A percentile compares a stretch with the other conserved stretches of the same genome.
phyloP scores from a whole-genome alignment of 768 basidiomycete genomes.

The Leccinellum rugosiceps region DNA sequence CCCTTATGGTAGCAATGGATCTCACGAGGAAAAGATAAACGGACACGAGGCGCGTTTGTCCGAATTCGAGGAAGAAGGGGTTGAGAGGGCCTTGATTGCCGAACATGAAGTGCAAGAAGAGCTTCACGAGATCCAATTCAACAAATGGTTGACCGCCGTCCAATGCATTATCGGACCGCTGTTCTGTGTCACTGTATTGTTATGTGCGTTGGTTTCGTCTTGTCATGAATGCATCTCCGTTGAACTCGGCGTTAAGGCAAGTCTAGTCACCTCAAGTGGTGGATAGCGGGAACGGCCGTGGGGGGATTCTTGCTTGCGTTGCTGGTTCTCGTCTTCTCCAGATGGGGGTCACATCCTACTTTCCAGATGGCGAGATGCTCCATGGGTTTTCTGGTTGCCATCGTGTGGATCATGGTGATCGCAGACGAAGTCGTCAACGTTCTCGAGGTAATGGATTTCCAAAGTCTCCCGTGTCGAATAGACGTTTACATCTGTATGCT shows the following conservation, averaged over 20 bases:
- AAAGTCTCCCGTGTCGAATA: not conserved
- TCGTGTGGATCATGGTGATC: conserved; percentile 98
- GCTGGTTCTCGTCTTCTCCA: conserved; percentile 58
- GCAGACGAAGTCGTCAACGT: conserved; percentile 94
- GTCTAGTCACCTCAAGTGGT: conserved; percentile 43
- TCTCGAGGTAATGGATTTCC: conserved; percentile 57
- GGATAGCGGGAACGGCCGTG: conserved; percentile 51
- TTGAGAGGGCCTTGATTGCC: conserved; percentile 65
- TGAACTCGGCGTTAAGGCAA: conserved; percentile 24
- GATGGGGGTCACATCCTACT: conserved; percentile 53
- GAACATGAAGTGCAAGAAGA: conserved; percentile 73
- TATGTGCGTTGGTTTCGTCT: conserved; percentile 51
- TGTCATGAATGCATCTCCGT: not conserved
- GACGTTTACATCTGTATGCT: not conserved
- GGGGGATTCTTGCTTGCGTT: conserved; percentile 53
- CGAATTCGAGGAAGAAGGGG: conserved; percentile 75
- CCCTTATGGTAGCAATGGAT: conserved; percentile 37
- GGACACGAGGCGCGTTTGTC: conserved; percentile 46
- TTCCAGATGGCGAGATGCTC: conserved; percentile 73
- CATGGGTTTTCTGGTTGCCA: conserved; percentile 86
- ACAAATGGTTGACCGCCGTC: conserved; percentile 80
- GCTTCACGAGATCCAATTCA: conserved; percentile 60
- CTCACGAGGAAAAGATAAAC: conserved; percentile 27
- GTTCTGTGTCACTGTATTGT: conserved; percentile 72
- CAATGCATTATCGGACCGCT: conserved; percentile 84